Conservation (phyloP, 768 basidiomycete genomes). For the Tricholoma flavovirens region DNA sequence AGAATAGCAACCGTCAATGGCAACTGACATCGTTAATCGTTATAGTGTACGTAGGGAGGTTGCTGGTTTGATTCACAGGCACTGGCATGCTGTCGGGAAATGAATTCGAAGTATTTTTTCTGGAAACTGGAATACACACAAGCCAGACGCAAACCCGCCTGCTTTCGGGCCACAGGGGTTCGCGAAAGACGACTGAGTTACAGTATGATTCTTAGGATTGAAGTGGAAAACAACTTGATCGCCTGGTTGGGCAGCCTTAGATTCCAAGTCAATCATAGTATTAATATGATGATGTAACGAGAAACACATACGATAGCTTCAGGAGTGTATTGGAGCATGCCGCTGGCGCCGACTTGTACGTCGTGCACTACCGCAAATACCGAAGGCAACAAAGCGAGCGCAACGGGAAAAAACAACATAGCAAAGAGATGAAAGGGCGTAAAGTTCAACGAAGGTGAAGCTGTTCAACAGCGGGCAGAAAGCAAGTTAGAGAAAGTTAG, state of each 20-base stretch:
- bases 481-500: slow-evolving; percentile 9
- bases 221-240: slow-evolving; percentile 62
- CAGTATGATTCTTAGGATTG: slow-evolving; percentile 62
- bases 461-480: slow-evolving; percentile 16
- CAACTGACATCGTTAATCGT: slow-evolving; percentile 40
- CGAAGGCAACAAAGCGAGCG: slow-evolving; percentile 45
- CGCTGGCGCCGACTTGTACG: slow-evolving; percentile 47
- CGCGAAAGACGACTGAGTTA: slow-evolving; percentile 57
- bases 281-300: neutral
- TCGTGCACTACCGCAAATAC: slow-evolving; percentile 45
- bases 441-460: slow-evolving; percentile 29
- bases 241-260: slow-evolving; percentile 41
- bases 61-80: slow-evolving; percentile 41
- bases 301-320: slow-evolving; percentile 43
- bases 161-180: slow-evolving; percentile 43
- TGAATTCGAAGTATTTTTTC: neutral
- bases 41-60: slow-evolving; percentile 45
- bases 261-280: neutral
- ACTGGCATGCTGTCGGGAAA: slow-evolving; percentile 40
- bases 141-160: slow-evolving; percentile 53
- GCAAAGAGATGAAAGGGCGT: slow-evolving; percentile 39
- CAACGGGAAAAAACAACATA: slow-evolving; percentile 37
- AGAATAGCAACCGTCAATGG: neutral
- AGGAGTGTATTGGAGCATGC: slow-evolving; percentile 39
- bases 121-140: slow-evolving; percentile 28